phyloP scores from a whole-genome alignment of 1,284 basidiomycete genomes.

The Sporisorium exsertum region DNA sequence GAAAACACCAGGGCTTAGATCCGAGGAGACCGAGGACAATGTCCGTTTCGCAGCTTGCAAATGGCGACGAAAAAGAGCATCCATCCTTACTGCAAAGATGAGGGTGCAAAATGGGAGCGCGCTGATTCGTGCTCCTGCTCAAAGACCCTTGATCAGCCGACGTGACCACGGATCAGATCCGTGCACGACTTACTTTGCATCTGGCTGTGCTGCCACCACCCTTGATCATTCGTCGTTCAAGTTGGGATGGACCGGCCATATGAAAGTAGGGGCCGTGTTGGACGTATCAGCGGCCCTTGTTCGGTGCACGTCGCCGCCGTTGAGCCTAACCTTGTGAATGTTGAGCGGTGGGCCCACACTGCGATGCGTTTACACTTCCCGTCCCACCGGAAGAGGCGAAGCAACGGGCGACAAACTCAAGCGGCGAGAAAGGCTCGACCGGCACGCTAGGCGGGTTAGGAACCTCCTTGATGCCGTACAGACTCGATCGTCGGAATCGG shows the following conservation, averaged over 20 bases:
- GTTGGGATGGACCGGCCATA: no score
- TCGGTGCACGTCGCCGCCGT: neutral
- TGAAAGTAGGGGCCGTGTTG: no score
- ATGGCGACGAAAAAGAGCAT: no score
- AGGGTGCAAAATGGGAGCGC: conserved; percentile 7
- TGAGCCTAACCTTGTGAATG: neutral
- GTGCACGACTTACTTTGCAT: neutral
- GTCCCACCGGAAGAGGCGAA: neutral
- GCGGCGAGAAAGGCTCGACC: neutral
- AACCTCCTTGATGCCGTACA: neutral
- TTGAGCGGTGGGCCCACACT: no score
- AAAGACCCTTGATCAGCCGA: neutral
- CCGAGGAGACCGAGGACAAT: conserved; percentile 37
- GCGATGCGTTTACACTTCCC: no score
- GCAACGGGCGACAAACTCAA: neutral
- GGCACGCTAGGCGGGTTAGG: neutral
- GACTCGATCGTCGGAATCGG: conserved; percentile 12
- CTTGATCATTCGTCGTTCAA: neutral
- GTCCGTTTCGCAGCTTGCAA: no score
- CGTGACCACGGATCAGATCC: conserved; percentile 20
- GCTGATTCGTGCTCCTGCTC: conserved; percentile 9
- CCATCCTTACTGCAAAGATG: neutral
- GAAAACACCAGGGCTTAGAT: conserved; percentile 25
- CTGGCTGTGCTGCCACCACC: neutral
- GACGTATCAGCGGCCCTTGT: neutral